Conservation (phyloP, 2,329 filamentous ascomycete species). For the Talaromyces albobiverticillius region DNA sequence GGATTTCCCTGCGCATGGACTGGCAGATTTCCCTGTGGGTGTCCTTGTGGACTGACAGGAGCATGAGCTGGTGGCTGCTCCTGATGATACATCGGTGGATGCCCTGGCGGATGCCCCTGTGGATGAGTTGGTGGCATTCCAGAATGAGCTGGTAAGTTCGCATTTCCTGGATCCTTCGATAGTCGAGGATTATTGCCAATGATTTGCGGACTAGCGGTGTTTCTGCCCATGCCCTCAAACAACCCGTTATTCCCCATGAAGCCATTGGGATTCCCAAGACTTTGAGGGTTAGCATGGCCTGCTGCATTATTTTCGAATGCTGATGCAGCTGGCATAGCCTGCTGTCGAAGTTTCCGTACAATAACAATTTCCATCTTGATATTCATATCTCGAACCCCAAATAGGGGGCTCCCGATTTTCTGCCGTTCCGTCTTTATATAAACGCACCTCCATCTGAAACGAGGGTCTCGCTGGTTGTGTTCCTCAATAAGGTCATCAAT, state of each 20-base stretch:
- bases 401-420: slow-evolving; percentile 23
- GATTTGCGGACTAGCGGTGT: background rate
- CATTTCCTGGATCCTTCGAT: background rate
- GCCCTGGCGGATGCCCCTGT: background rate
- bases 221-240: background rate
- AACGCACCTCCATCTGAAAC: slow-evolving; percentile 37
- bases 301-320: background rate
- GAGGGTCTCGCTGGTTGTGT: slow-evolving; percentile 25
- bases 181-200: background rate
- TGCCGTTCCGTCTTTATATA: slow-evolving; percentile 32
- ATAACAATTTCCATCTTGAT: slow-evolving; percentile 34
- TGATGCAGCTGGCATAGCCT: background rate
- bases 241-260: background rate
- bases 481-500: slow-evolving; percentile 35
- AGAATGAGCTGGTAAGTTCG: background rate
- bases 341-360: slow-evolving; percentile 25
- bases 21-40: background rate
- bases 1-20: background rate
- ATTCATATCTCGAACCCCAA: slow-evolving; percentile 27
- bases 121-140: background rate
- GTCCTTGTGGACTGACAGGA: background rate
- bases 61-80: background rate
- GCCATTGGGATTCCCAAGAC: background rate
- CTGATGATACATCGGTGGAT: background rate
- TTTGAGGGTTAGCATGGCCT: background rate